phyloP scores from a whole-genome alignment of 495 filamentous ascomycete species.

The Penicillium tannophilum region DNA sequence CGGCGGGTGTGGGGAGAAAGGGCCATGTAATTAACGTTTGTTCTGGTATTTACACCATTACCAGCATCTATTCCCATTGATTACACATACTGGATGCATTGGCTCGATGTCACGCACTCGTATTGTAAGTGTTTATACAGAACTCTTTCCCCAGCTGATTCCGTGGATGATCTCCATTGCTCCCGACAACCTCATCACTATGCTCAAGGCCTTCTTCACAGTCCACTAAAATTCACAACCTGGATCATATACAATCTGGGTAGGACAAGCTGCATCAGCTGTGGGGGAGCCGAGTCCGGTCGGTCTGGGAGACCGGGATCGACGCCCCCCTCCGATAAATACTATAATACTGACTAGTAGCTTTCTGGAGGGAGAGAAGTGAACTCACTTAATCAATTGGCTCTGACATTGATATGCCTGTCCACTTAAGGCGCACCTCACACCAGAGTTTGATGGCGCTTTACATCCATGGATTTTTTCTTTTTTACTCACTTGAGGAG shows the following conservation, averaged over 20 bases:
- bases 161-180: constrained; percentile 34
- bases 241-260: not conserved
- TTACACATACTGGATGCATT: not conserved
- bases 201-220: constrained; percentile 14
- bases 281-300: not conserved
- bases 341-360: constrained; percentile 7
- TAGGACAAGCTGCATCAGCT: constrained; percentile 9
- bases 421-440: not conserved
- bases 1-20: constrained; percentile 33
- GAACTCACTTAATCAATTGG: not conserved
- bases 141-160: constrained; percentile 12
- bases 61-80: constrained; percentile 8
- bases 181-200: constrained; percentile 22
- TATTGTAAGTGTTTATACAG: not conserved
- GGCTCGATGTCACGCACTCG: not conserved
- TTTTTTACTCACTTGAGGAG: not conserved
- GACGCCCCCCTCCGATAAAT: constrained; percentile 5
- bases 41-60: constrained; percentile 8
- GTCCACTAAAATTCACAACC: not conserved
- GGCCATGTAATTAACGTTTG: constrained; percentile 6
- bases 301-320: constrained; percentile 5
- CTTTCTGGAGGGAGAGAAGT: constrained; percentile 5
- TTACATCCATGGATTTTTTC: not conserved
- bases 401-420: not conserved
- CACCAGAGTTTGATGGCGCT: not conserved